Evolutionary conservation across 192 early-diverging fungal genomes (phyloP).

Genomic region (Backusella tuberculispora): DNA sequence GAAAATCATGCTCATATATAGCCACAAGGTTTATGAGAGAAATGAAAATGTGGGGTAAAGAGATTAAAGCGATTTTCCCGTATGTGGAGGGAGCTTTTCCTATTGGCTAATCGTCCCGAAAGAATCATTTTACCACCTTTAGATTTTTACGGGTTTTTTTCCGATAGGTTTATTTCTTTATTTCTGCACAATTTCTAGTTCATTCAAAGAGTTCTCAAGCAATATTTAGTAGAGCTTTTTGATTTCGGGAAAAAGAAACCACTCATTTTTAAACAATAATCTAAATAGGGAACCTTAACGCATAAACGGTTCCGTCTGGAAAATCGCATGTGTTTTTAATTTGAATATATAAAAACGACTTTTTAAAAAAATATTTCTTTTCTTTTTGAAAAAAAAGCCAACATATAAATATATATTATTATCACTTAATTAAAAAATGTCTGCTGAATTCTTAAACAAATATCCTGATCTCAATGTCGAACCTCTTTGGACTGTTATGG

Average conservation of each 20-base stretch:
- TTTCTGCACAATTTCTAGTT: background rate
- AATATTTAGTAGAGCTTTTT: constrained; percentile 13
- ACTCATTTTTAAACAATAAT: background rate
- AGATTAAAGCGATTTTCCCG: constrained; percentile 1
- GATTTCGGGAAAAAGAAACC: background rate
- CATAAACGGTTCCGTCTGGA: background rate
- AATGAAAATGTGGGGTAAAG: constrained; percentile 10
- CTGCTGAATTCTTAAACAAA: constrained; percentile 10
- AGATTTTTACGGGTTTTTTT: background rate
- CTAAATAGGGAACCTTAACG: background rate
- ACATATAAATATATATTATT: background rate
- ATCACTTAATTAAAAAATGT: background rate
- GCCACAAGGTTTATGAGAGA: constrained; percentile 8
- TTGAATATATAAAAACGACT: constrained; percentile 5
- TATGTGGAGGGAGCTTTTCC: background rate
- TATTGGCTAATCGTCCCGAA: background rate
- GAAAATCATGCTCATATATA: constrained; percentile 14
- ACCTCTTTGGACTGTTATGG: constrained; percentile 23
- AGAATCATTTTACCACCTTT: background rate
- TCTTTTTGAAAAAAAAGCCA: background rate
- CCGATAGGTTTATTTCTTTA: background rate
- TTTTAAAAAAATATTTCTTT: constrained; percentile 1
- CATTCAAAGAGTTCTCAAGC: background rate
- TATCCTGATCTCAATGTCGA: constrained; percentile 17
- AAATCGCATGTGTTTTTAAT: background rate